phyloP scores from a whole-genome alignment of 2,329 filamentous ascomycete genomes.

The Apiospora koreana region DNA sequence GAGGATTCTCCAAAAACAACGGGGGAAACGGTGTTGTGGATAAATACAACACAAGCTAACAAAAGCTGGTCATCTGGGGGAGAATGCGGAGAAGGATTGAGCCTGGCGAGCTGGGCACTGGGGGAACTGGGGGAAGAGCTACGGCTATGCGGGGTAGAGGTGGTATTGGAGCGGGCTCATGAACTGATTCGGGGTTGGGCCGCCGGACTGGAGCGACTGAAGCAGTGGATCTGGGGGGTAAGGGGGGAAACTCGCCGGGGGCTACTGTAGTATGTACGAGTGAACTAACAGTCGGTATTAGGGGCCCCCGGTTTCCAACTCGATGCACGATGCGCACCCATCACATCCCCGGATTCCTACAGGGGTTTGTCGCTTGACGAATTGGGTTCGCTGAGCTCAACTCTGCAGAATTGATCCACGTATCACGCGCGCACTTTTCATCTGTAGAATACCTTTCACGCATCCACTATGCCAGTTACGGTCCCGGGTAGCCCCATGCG shows the following conservation, averaged over 20 bases:
- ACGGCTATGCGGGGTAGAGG: background rate
- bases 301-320: background rate
- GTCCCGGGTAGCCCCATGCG: background rate
- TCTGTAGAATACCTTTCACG: background rate
- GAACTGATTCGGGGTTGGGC: constrained; percentile 1
- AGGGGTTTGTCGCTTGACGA: background rate
- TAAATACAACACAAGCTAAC: background rate
- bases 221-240: background rate
- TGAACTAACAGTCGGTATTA: too few relatives aligned
- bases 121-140: background rate
- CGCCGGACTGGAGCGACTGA: background rate
- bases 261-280: too few relatives aligned
- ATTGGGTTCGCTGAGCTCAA: background rate
- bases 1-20: background rate
- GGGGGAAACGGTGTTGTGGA: background rate
- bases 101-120: background rate
- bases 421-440: background rate
- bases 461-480: background rate
- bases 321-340: background rate
- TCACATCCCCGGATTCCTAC: background rate
- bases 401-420: constrained; percentile 1
- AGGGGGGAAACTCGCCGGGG: background rate
- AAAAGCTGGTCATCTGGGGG: background rate
- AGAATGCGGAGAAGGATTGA: constrained; percentile 5
- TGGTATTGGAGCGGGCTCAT: background rate